These are phyloP conservation scores for Psilocybe subaeruginosa DNA, from an alignment of 768 basidiomycete genomes.

Conservation along the genomic window DNA sequence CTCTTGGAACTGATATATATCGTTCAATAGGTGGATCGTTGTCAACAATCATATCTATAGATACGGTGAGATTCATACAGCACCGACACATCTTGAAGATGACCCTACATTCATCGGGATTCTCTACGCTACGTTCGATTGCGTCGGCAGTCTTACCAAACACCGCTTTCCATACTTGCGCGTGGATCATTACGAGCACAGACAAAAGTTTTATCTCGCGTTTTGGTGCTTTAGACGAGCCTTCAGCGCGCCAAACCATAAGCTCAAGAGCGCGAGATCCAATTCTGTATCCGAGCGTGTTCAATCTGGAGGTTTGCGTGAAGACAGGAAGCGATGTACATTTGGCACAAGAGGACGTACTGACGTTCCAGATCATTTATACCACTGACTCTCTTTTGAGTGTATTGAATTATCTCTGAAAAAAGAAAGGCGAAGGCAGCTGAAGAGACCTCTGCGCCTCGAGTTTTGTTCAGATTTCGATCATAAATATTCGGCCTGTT, in stretches of 20 bases:
- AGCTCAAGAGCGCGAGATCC: slow-evolving; percentile 88
- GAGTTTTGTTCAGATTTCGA: slow-evolving; percentile 85
- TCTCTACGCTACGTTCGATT: slow-evolving; percentile 94
- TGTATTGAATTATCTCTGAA: slow-evolving; percentile 93
- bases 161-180: slow-evolving; percentile 92
- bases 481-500: slow-evolving; percentile 85
- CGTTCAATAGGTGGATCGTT: slow-evolving; percentile 93
- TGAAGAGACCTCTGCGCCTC: slow-evolving; percentile 80
- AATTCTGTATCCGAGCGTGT: slow-evolving; percentile 91
- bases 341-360: slow-evolving; percentile 42
- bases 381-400: slow-evolving; percentile 92
- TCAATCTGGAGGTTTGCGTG: slow-evolving; percentile 59
- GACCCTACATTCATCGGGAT: slow-evolving; percentile 83
- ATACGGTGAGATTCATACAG: slow-evolving; percentile 3
- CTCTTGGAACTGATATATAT: slow-evolving; percentile 90
- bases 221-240: slow-evolving; percentile 85
- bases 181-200: slow-evolving; percentile 91
- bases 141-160: slow-evolving; percentile 95
- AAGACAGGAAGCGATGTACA: not conserved
- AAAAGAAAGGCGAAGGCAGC: slow-evolving; percentile 90
- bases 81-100: slow-evolving; percentile 4
- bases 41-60: slow-evolving; percentile 94
- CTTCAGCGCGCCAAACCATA: slow-evolving; percentile 79
- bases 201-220: slow-evolving; percentile 91
- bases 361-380: slow-evolving; percentile 95